phyloP scores from a whole-genome alignment of 176 grass and related monocot genomes.

The Themeda triandra region DNA sequence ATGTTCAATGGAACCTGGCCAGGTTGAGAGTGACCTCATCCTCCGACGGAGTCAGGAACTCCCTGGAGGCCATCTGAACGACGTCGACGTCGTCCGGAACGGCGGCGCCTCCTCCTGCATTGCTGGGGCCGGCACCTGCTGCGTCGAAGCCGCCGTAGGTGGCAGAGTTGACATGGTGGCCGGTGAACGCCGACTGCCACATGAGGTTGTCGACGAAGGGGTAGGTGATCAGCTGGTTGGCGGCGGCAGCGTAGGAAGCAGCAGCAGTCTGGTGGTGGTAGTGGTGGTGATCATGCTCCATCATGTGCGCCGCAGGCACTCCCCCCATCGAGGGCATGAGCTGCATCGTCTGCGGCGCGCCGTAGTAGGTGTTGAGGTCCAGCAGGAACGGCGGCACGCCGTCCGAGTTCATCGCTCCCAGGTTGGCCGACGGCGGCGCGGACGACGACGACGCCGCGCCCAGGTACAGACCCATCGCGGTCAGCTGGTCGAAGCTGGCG shows the following conservation, averaged over 20 bases:
- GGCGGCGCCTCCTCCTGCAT: background rate
- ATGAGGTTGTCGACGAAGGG: constrained; percentile 6
- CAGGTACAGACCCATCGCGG: constrained; percentile 2
- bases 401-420: background rate
- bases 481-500: background rate
- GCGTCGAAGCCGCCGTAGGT: background rate
- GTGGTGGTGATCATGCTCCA: background rate
- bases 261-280: background rate
- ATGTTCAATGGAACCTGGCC: constrained; percentile 8
- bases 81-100: constrained; percentile 16
- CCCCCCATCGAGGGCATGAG: background rate
- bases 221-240: background rate
- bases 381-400: background rate
- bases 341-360: background rate
- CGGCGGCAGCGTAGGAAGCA: background rate
- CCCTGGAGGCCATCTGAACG: constrained; percentile 43
- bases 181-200: no score
- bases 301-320: background rate
- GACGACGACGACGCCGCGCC: background rate
- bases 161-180: no score
- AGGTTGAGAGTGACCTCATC: constrained; percentile 32
- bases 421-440: background rate
- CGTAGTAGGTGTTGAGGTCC: constrained; percentile 21
- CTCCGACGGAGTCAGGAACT: constrained; percentile 27
- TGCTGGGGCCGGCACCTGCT: background rate